Evolutionary conservation across 257 asterid genomes (phyloP), one percentile per base, ranked within the genome.

Genomic region (Petrea volubilis): DNA sequence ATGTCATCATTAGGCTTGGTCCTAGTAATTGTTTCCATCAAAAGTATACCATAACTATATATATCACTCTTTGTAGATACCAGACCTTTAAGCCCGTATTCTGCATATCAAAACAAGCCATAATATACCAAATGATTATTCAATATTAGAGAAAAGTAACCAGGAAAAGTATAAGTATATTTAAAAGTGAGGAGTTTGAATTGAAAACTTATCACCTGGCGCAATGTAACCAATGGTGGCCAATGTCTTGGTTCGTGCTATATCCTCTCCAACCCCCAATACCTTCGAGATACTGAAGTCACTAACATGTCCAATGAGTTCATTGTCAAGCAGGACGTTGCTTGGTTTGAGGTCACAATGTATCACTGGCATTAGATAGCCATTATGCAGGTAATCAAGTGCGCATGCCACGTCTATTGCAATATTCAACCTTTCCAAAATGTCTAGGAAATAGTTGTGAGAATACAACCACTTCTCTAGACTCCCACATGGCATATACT

Each of bases 21-120:
- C 63, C 79, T 62, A 0, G 84, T 78, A 41, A 82, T 76, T 10
- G 68, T 74, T 67, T 80, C 86, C 82, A 85, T 71, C 72, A 82
- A 28, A 58, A 78, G 59, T 67, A 80, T 43, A 2, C 87, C 84
- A 6, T 31, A 79, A 55, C 90, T 80, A 43, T 80, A 83, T 63
- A 74, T 15, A 50, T 83, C 88, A 3, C 83, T 62, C 31, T 66
- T 68, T 2, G 78, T 74, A 4, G 85, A 82, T 7, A 77, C 77
- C 0, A 81, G 6, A 3, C 89, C 89, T 65, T 77, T 83, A 43
- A 44, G 57, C 67, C 90, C 90, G 29, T 82, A 85, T 67, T 85
- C 82, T 82, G n/a, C n/a, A 57, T 41, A 71, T 60, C 27, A 15
- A n/a, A n/a, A n/a, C n/a, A 60, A 52, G 63, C 17, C 49, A 18